Evolutionary conservation across 2,329 filamentous ascomycete species (phyloP).

Genomic region (Fusarium robinianum): DNA sequence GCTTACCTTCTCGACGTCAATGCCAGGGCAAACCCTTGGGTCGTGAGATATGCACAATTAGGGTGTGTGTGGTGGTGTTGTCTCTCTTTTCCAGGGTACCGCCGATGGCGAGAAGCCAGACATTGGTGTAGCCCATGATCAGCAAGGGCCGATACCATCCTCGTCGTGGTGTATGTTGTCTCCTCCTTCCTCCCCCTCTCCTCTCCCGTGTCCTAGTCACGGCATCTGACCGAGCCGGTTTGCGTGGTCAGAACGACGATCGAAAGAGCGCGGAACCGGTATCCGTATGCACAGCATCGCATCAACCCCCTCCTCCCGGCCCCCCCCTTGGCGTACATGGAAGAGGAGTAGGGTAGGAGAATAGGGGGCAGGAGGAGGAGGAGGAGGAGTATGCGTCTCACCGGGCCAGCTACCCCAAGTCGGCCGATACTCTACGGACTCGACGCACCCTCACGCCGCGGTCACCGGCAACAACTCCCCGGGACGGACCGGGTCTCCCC

Average conservation of each 20-base stretch:
- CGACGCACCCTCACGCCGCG: neutral
- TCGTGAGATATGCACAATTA: neutral
- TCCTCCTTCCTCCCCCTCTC: constrained; percentile 8
- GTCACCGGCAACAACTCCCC: neutral
- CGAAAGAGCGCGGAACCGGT: constrained; percentile 1
- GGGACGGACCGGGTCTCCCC: constrained; percentile 7
- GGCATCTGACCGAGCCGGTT: constrained; percentile 12
- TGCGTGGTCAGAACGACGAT: neutral
- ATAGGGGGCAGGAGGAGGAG: no score
- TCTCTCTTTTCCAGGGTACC: neutral
- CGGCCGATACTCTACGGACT: constrained; percentile 5
- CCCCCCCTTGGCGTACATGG: no score
- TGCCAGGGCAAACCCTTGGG: neutral
- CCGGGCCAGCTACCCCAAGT: neutral
- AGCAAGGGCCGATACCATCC: no score
- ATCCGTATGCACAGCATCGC: neutral
- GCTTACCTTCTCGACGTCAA: neutral
- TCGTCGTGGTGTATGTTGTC: neutral
- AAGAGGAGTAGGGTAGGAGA: no score
- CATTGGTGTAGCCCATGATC: no score
- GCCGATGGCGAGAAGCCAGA: constrained; percentile 4
- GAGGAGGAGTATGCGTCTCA: neutral
- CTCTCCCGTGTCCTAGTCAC: neutral
- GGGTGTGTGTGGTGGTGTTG: constrained; percentile 5
- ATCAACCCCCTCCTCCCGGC: no score